phyloP scores from a whole-genome alignment of 148 eudicot genomes.

The Euryodendron excelsum region DNA sequence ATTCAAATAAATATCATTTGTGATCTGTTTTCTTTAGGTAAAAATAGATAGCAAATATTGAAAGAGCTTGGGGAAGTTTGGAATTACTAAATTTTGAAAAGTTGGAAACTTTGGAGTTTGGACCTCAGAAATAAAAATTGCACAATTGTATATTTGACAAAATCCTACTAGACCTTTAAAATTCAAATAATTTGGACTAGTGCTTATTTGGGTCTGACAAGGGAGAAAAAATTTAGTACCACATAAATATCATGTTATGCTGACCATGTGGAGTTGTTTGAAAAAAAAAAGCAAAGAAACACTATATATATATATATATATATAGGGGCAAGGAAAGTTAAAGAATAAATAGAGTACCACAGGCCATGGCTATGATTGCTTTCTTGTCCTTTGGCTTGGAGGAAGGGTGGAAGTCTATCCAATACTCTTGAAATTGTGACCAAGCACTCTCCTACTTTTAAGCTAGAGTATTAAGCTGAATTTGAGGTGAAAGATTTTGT shows the following conservation, averaged over 20 bases:
- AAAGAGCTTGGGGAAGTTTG: no score
- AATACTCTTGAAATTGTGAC: constrained; percentile 1
- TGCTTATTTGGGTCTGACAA: no score
- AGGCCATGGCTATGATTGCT: background rate
- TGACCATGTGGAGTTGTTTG: no score
- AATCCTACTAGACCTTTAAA: background rate
- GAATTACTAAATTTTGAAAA: no score
- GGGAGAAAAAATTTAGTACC: no score
- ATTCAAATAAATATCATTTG: no score
- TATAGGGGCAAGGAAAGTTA: background rate
- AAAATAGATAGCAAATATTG: no score
- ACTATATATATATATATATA: no score
- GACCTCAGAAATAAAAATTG: background rate
- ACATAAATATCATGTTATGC: no score
- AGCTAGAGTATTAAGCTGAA: background rate
- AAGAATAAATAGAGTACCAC: background rate
- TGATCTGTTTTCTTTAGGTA: no score
- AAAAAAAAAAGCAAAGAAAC: no score
- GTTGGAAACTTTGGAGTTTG: background rate
- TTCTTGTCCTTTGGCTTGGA: background rate
- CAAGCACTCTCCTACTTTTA: background rate
- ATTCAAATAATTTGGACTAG: background rate
- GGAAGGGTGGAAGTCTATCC: background rate
- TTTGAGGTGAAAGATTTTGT: no score
- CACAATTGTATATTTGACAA: background rate